A percentile compares a stretch with the other conserved stretches of the same genome.
Evolutionary conservation across 768 basidiomycete species (phyloP).

Genomic region (Psilocybe azurescens): DNA sequence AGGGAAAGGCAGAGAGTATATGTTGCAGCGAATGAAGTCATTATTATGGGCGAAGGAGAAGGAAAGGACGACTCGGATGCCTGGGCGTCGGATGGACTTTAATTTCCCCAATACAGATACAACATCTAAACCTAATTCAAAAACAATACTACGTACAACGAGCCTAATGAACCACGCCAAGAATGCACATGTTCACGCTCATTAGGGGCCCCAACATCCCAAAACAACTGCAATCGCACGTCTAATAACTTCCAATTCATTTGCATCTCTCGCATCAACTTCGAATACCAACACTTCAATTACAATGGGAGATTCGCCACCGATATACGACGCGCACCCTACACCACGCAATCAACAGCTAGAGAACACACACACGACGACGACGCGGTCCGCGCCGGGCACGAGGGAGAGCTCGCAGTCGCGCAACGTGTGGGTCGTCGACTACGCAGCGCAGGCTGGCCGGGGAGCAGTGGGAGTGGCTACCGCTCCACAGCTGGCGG

Average conservation of each 20-base stretch:
- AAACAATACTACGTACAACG: slow-evolving; percentile 3
- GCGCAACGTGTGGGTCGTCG: slow-evolving; percentile 48
- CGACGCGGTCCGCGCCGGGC: slow-evolving; percentile 9
- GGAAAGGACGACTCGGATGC: slow-evolving; percentile 57
- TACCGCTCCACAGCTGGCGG: neutral
- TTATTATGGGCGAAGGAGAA: slow-evolving; percentile 4
- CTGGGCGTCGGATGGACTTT: slow-evolving; percentile 61
- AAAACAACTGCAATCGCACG: neutral
- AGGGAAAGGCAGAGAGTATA: neutral
- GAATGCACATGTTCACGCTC: neutral
- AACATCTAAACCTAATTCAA: neutral
- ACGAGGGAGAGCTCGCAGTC: slow-evolving; percentile 50
- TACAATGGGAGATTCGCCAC: no score
- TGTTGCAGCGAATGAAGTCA: neutral
- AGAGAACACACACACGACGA: slow-evolving; percentile 31
- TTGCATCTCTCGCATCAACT: slow-evolving; percentile 24
- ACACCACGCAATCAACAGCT: slow-evolving; percentile 35
- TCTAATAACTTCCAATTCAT: slow-evolving; percentile 16
- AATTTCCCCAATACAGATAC: no score
- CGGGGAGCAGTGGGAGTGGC: neutral
- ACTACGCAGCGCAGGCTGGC: slow-evolving; percentile 13
- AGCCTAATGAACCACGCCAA: slow-evolving; percentile 5
- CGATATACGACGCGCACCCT: neutral
- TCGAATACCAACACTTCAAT: neutral
- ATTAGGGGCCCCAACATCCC: neutral